Evolutionary conservation across 805 yeast genomes (phyloP), one percentile per base, ranked within the genome.

Genomic region (Ogataea angusta): DNA sequence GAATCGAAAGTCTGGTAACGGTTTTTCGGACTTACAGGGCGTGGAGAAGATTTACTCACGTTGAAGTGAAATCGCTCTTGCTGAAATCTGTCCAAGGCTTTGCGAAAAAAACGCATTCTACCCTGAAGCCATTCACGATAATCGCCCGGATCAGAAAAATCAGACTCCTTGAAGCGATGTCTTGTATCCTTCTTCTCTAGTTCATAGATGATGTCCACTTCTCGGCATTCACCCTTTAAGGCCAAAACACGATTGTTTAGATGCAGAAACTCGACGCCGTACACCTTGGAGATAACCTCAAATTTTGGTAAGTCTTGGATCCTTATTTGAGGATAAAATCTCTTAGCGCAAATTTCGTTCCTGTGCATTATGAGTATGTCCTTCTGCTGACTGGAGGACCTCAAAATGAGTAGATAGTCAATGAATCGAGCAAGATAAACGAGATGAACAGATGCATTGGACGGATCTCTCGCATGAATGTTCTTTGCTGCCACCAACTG

Each of bases 111-210:
- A 6, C n/a, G 14, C 10, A 36, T 43, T 27, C 43, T 41, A 7
- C 54, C 51, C 18, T 32, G 30, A 15, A 25, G 27, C 56, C 54
- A 52, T 18, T 42, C 48, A 3, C 31, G 13, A 34, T 43, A 45
- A 22, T 41, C 33, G 6, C 17, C 21, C 3, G 13, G 13, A 15
- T 22, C 24, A 9, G 32, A 36, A 14, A 52, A 52, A 21, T 52
- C 54, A 1, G 24, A 4, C 24, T 38, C 34, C 29, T 43, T 27
- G 38, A 45, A 52, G 3, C 9, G 14, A 27, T 5, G 6, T 10
- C 16, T 36, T 24, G 12, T 23, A 30, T 8, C 43, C 26, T 35
- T 48, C 15, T 17, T 12, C 3, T 45, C 37, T 16, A 50, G 22
- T 30, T 50, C 54, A 22, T 38, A 40, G 2, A 45, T 10, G 10